Evolutionary conservation across 306 rosid species (phyloP).

Genomic region (Begonia masoniana): DNA sequence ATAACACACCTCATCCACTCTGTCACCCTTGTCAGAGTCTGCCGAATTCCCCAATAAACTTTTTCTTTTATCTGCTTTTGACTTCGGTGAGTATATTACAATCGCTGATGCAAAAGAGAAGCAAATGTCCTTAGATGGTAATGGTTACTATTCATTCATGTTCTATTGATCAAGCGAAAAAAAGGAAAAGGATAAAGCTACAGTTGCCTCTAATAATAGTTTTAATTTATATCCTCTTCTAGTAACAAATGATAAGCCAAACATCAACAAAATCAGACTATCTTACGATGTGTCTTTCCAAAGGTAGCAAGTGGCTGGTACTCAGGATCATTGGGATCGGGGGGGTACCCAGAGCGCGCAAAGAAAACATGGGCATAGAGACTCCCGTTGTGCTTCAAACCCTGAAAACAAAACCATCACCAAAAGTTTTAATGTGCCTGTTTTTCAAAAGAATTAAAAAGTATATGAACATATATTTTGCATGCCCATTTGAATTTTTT

Average conservation of each 20-base stretch:
- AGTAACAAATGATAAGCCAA: too few relatives aligned
- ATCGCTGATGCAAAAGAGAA: conserved; percentile 47
- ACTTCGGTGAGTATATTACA: conserved; percentile 61
- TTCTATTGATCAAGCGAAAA: too few relatives aligned
- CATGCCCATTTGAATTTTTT: too few relatives aligned
- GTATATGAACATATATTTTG: too few relatives aligned
- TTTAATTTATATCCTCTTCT: too few relatives aligned
- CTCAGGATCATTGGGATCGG: conserved; percentile 87
- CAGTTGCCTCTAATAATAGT: too few relatives aligned
- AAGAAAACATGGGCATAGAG: conserved; percentile 82
- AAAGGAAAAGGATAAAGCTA: too few relatives aligned
- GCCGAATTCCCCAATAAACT: conserved; percentile 54
- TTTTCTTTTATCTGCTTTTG: conserved; percentile 52
- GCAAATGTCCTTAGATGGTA: background rate
- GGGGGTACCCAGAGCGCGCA: conserved; percentile 73
- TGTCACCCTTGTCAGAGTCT: conserved; percentile 39
- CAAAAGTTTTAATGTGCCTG: conserved; percentile 5
- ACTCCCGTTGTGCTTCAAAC: conserved; percentile 67
- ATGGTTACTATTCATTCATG: too few relatives aligned
- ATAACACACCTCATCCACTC: conserved; percentile 38
- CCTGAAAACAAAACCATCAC: conserved; percentile 25
- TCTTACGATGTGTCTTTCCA: conserved; percentile 63
- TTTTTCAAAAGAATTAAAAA: background rate
- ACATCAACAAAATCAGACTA: too few relatives aligned
- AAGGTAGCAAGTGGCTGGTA: conserved; percentile 67